Evolutionary conservation across 306 rosid genomes (phyloP).

Genomic region (Trifolium repens): DNA sequence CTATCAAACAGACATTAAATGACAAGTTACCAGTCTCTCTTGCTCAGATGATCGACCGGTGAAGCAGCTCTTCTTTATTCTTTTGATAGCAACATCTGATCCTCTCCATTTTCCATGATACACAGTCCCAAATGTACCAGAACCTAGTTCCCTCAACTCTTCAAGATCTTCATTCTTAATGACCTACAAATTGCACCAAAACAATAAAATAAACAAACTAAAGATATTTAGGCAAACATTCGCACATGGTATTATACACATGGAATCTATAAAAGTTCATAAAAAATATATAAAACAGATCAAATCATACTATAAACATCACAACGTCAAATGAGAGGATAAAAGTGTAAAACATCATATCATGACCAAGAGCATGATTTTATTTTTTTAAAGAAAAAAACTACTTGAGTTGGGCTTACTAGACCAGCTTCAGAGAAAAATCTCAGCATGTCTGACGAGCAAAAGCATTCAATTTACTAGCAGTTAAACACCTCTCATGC

Average conservation of each 20-base stretch:
- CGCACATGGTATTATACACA: slow-evolving; percentile 20
- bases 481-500: slow-evolving; percentile 58
- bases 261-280: neutral
- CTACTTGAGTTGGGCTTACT: slow-evolving; percentile 80
- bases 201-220: slow-evolving; percentile 38
- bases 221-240: slow-evolving; percentile 19
- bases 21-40: slow-evolving; percentile 79
- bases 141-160: slow-evolving; percentile 86
- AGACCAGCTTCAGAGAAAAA: slow-evolving; percentile 82
- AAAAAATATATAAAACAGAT: neutral
- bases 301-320: neutral
- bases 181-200: slow-evolving; percentile 61
- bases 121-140: slow-evolving; percentile 95
- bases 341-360: slow-evolving; percentile 2
- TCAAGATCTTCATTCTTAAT: slow-evolving; percentile 92
- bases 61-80: slow-evolving; percentile 95
- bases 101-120: slow-evolving; percentile 98
- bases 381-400: neutral
- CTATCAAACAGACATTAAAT: slow-evolving; percentile 23
- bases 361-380: slow-evolving; percentile 1
- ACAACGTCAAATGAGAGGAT: slow-evolving; percentile 7
- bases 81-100: slow-evolving; percentile 93
- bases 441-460: slow-evolving; percentile 49
- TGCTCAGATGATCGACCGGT: slow-evolving; percentile 87
- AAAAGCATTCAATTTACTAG: slow-evolving; percentile 44